Conservation (phyloP, 208 protist genomes). For the Crithidia bombi region DNA sequence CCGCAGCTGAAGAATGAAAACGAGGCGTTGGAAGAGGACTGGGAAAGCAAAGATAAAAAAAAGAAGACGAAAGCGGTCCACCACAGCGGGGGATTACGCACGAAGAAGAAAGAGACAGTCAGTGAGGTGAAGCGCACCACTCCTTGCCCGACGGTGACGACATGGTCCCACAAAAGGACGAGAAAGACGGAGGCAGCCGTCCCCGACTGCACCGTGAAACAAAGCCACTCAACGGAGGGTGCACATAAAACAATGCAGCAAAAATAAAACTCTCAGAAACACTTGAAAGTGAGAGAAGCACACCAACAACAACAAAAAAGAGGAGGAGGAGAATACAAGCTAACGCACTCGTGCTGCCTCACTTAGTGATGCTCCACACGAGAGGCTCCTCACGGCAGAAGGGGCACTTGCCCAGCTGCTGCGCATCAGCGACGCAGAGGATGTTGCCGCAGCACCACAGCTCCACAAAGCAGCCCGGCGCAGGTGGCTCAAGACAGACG, state of each 20-base stretch:
- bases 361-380: slow-evolving; percentile 81
- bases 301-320: background rate
- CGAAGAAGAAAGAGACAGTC: slow-evolving; percentile 6
- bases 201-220: too few species aligned
- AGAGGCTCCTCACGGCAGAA: slow-evolving; percentile 85
- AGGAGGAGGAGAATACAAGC: background rate
- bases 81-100: too few species aligned
- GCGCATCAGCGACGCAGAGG: slow-evolving; percentile 79
- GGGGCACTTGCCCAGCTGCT: slow-evolving; percentile 78
- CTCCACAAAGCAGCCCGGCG: slow-evolving; percentile 60
- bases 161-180: background rate
- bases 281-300: background rate
- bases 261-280: background rate
- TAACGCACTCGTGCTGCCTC: background rate
- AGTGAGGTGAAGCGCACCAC: background rate
- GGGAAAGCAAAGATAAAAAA: background rate
- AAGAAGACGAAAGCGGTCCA: background rate
- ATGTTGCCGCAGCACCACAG: slow-evolving; percentile 88
- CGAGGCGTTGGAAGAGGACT: background rate
- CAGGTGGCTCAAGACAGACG: slow-evolving; percentile 80
- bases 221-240: too few species aligned
- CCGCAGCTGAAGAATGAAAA: background rate
- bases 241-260: too few species aligned
- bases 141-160: background rate
- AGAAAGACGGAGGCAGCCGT: too few species aligned